Evolutionary conservation across 768 basidiomycete genomes (phyloP), one percentile per base, ranked within the genome.

Genomic region (Lentinus brumalis): DNA sequence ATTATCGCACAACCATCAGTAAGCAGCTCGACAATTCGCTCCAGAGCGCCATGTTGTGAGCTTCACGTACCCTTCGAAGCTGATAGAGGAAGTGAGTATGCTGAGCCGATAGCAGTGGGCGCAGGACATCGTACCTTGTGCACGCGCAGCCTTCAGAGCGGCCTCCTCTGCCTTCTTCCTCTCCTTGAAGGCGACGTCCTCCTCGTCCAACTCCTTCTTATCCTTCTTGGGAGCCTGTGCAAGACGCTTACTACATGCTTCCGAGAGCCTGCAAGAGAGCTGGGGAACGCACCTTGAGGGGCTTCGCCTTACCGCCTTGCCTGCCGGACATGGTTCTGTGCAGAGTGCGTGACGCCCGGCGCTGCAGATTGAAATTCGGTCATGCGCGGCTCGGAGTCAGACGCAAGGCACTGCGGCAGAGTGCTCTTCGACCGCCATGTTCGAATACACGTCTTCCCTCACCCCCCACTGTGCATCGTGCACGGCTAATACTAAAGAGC

Each of bases 261-360:
- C 21, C 21, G 21, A 26, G 11, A 50, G 42, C 35, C 1, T n/a
- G 51, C 7, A 44, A 40, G 9, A 53, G 35, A 11, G 2, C 26
- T 12, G 46, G 46, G 4, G 2, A 26, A 31, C 67, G 32, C 16
- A 87, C 92, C 91, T 94, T 94, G 66, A 94, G 76, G 55, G 92
- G 92, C 83, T 94, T 94, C 55, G 88, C 70, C 77, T 94, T 94
- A 71, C 92, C 92, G 63, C 89, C 91, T 79, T 91, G 87, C 77
- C 90, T 83, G 71, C 81, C 76, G 32, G 85, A 76, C 86, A 88
- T 88, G 70, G 29, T 63, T 52, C 57, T 58, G 52, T 50, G 46
- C 29, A 26, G 21, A 26, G 46, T 26, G 46, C 21, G 35, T 45
- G 44, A 45, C 44, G 44, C 44, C 16, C 44, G 21, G n/a, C n/a